A percentile compares a stretch with the other conserved stretches of the same genome.
Conservation (phyloP, 306 rosid species). For the Lathyrus tuberosus region DNA sequence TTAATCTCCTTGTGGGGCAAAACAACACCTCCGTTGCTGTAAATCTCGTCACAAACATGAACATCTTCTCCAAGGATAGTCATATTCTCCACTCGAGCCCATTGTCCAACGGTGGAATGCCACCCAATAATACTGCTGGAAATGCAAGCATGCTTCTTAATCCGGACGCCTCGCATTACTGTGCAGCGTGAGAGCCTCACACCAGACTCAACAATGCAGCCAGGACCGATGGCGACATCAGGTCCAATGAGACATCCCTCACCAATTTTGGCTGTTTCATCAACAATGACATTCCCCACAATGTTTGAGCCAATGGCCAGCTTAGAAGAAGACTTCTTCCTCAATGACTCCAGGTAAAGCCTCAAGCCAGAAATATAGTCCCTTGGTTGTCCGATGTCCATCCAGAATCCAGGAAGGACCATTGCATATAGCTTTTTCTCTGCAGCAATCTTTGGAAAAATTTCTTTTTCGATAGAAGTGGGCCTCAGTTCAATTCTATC, state of each 20-base stretch:
- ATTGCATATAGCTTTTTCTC: constrained; percentile 86
- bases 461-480: constrained; percentile 98
- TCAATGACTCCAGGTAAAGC: constrained; percentile 84
- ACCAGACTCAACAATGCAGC: constrained; percentile 85
- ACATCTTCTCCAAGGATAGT: constrained; percentile 97
- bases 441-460: constrained; percentile 87
- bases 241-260: constrained; percentile 98
- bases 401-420: constrained; percentile 99
- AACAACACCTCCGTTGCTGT: constrained; percentile 94
- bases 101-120: constrained; percentile 94
- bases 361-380: constrained; percentile 92
- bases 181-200: constrained; percentile 94
- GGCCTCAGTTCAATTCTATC: constrained; percentile 90
- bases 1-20: constrained; percentile 99
- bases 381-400: constrained; percentile 99
- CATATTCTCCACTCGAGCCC: constrained; percentile 97
- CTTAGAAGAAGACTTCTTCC: constrained; percentile 75
- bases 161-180: constrained; percentile 82
- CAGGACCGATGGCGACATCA: constrained; percentile 96
- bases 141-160: constrained; percentile 91
- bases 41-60: constrained; percentile 85
- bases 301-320: constrained; percentile 73
- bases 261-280: constrained; percentile 84
- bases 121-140: constrained; percentile 92
- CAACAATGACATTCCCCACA: constrained; percentile 89